phyloP scores from a whole-genome alignment of 768 basidiomycete species.

The Pleurotus ostreatus region DNA sequence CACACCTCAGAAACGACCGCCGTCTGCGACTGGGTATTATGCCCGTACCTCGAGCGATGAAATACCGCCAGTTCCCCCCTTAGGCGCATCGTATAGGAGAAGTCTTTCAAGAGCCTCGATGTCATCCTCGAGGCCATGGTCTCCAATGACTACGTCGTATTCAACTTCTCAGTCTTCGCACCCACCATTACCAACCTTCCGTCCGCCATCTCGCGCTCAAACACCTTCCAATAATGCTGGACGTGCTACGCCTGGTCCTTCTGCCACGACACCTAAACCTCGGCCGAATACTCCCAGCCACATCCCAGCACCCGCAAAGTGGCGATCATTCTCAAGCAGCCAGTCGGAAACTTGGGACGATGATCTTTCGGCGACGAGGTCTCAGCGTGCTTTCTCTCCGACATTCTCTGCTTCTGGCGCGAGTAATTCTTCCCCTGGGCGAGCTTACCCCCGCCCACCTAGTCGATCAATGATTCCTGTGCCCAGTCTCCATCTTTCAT shows the following conservation, averaged over 20 bases:
- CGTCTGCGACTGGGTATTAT: slow-evolving; percentile 41
- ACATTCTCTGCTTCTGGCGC: slow-evolving; percentile 45
- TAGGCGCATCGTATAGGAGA: slow-evolving; percentile 50
- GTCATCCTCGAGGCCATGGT: slow-evolving; percentile 78
- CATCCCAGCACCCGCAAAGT: slow-evolving; percentile 63
- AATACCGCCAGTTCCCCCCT: slow-evolving; percentile 42
- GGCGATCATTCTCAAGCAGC: slow-evolving; percentile 45
- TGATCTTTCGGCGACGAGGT: slow-evolving; percentile 36
- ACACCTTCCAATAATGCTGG: slow-evolving; percentile 36
- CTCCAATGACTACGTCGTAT: slow-evolving; percentile 66
- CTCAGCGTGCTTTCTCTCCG: slow-evolving; percentile 66
- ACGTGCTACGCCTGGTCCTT: slow-evolving; percentile 30
- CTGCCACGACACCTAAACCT: slow-evolving; percentile 50
- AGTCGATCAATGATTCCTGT: slow-evolving; percentile 84
- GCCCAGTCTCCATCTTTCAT: slow-evolving; percentile 65
- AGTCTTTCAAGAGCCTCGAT: slow-evolving; percentile 73
- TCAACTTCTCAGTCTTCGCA: slow-evolving; percentile 63
- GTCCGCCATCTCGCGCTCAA: slow-evolving; percentile 56
- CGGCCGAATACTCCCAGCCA: slow-evolving; percentile 77
- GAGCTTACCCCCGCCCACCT: slow-evolving; percentile 63
- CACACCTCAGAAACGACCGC: slow-evolving; percentile 47
- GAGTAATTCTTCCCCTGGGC: slow-evolving; percentile 36
- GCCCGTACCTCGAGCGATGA: slow-evolving; percentile 18
- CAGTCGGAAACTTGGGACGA: slow-evolving; percentile 46
- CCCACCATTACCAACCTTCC: slow-evolving; percentile 34